Conservation (phyloP, 2,329 filamentous ascomycete species). For the Hymenotorrendiella dingleyae region DNA sequence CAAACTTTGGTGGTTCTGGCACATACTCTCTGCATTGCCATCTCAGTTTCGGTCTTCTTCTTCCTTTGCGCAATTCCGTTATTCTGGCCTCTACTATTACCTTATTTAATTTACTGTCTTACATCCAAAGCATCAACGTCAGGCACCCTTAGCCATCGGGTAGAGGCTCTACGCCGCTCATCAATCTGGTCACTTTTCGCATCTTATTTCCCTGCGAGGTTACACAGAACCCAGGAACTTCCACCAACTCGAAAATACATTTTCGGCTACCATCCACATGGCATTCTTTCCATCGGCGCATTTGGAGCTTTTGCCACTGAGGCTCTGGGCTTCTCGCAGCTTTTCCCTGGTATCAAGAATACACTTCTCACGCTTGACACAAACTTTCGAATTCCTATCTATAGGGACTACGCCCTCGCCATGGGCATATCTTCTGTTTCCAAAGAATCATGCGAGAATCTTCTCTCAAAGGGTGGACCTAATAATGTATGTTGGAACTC, state of each 20-base stretch:
- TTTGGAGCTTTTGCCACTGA: conserved; percentile 90
- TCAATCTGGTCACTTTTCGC: conserved; percentile 85
- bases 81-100: conserved; percentile 72
- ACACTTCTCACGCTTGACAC: conserved; percentile 88
- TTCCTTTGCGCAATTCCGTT: conserved; percentile 85
- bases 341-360: conserved; percentile 95
- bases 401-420: conserved; percentile 87
- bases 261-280: conserved; percentile 94
- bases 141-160: conserved; percentile 69
- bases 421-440: conserved; percentile 87
- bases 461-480: conserved; percentile 71
- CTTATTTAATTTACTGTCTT: conserved; percentile 79
- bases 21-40: conserved; percentile 66
- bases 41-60: conserved; percentile 75
- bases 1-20: conserved; percentile 74
- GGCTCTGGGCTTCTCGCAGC: conserved; percentile 74
- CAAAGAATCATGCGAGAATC: conserved; percentile 84
- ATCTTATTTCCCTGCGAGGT: conserved; percentile 81
- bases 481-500: conserved; percentile 41
- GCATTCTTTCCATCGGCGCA: conserved; percentile 95
- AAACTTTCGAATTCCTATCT: conserved; percentile 91
- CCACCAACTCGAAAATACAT: conserved; percentile 86
- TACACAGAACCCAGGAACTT: conserved; percentile 80
- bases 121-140: conserved; percentile 73
- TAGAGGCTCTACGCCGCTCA: conserved; percentile 64